Evolutionary conservation across 768 basidiomycete species (phyloP), one percentile per base, ranked within the genome.

Genomic region (Chalciporus chontae): DNA sequence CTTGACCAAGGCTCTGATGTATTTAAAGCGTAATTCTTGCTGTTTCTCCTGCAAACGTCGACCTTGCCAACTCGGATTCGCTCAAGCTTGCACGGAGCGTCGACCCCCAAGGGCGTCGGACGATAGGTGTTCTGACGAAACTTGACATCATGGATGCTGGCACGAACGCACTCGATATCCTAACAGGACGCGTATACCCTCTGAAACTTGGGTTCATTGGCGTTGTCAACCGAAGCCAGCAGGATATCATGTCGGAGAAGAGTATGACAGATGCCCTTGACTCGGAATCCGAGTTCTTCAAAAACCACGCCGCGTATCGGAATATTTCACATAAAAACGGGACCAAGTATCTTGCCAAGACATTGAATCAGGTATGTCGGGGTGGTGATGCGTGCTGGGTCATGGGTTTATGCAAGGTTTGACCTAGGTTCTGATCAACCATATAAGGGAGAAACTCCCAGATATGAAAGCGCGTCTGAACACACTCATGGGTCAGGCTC

Each of bases 391-490:
- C 14, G 27, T 27, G 24, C 36, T 34, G 5, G 26, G 32, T 39
- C 21, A 13, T 45, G 21, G 24, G n/a, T 43, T 32, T 13, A 43
- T 40, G 36, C 41, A n/a, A 41, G 42, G 37, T 17, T n/a, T n/a
- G n/a, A 4, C 47, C 17, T 49, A 85, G 90, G 93, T 97, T 27
- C 71, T 99, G 53, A 85, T 99, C 80, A 91, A 90, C 66, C 96
- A 99, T 65, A 98, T 99, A 55, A 84, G 96, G 51, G 96, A 99
- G 63, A 99, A 98, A 70, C 78, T 99, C 32, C 96, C 96, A 0
- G 96, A 99, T 69, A 98, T 99, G 96, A 99, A 99, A 69, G 96
- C 96, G 14, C 80, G 94, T 17, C 72, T 99, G 52, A 99, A 98
- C 65, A 99, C 96, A 3, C 73, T 97, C 19, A 98, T 98, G 91